Evolutionary conservation across 495 filamentous ascomycete genomes (phyloP).

Genomic region (Eremomyces bilateralis): DNA sequence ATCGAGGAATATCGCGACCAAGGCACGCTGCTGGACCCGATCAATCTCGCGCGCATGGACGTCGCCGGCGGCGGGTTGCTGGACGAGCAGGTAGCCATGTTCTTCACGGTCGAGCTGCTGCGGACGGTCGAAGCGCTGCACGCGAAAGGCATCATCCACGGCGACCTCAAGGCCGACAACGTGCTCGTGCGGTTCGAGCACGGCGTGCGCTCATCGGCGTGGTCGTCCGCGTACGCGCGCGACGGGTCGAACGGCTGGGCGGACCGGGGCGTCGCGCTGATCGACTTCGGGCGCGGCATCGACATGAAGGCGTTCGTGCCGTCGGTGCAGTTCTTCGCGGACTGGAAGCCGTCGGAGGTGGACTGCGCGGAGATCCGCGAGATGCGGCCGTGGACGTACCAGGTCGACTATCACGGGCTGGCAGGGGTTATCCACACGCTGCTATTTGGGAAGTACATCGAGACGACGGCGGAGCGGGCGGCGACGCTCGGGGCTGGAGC

Average conservation of each 20-base stretch:
- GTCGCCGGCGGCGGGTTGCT: conserved; percentile 36
- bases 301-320: conserved; percentile 70
- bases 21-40: conserved; percentile 78
- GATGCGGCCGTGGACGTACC: conserved; percentile 80
- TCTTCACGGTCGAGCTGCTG: conserved; percentile 79
- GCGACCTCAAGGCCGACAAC: conserved; percentile 90
- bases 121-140: conserved; percentile 80
- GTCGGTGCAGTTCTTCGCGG: conserved; percentile 72
- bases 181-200: conserved; percentile 44
- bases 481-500: conserved; percentile 22
- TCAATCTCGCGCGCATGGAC: conserved; percentile 66
- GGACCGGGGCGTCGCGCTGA: conserved; percentile 57
- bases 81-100: conserved; percentile 81
- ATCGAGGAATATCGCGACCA: conserved; percentile 73
- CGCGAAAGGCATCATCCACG: conserved; percentile 58
- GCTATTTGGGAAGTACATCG: conserved; percentile 86
- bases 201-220: conserved; percentile 16
- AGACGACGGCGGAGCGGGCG: conserved; percentile 33
- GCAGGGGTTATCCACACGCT: conserved; percentile 70
- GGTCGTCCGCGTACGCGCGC: conserved; percentile 38
- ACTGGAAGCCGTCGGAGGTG: conserved; percentile 66
- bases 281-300: conserved; percentile 89
- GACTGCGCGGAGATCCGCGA: conserved; percentile 94
- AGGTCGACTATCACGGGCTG: conserved; percentile 84
- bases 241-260: conserved; percentile 61